Conservation (phyloP, 1,284 basidiomycete species). For the Ceratobasidium papillatum region DNA sequence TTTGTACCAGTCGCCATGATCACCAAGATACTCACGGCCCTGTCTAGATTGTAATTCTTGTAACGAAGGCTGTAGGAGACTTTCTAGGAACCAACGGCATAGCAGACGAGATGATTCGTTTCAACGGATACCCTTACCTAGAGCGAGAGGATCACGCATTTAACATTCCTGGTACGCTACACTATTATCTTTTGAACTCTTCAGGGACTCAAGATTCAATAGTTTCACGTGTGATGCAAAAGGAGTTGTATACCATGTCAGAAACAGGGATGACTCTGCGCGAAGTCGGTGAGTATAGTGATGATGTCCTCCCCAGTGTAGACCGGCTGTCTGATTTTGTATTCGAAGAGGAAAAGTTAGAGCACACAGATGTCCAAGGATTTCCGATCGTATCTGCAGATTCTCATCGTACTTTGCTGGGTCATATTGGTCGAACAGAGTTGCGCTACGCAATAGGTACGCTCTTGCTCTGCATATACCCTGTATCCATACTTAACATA, state of each 20-base stretch:
- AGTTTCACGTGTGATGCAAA: slow-evolving; percentile 92
- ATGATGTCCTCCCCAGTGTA: neutral
- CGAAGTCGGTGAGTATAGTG: slow-evolving; percentile 72
- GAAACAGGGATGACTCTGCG: slow-evolving; percentile 78
- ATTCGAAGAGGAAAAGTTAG: slow-evolving; percentile 69
- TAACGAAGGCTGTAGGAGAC: slow-evolving; percentile 98
- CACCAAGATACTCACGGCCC: slow-evolving; percentile 24
- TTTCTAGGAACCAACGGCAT: slow-evolving; percentile 92
- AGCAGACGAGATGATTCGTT: slow-evolving; percentile 95
- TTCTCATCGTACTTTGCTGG: slow-evolving; percentile 70
- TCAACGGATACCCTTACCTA: slow-evolving; percentile 97
- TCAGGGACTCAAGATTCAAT: neutral
- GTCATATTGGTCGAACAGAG: slow-evolving; percentile 90
- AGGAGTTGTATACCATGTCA: slow-evolving; percentile 75
- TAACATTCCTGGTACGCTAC: slow-evolving; percentile 81
- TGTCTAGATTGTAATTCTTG: slow-evolving; percentile 87
- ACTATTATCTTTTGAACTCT: neutral
- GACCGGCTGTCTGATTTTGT: neutral
- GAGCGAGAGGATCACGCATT: slow-evolving; percentile 92
- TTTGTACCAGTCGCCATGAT: neutral
- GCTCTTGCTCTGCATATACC: slow-evolving; percentile 44
- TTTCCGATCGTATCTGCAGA: slow-evolving; percentile 85
- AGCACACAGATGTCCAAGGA: slow-evolving; percentile 81
- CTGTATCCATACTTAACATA: neutral
- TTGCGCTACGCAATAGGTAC: slow-evolving; percentile 85